Percentiles rank a stretch among this genome's conserved stretches.
Conservation (phyloP, 345 rosid species). For the Arabis hirsuta region DNA sequence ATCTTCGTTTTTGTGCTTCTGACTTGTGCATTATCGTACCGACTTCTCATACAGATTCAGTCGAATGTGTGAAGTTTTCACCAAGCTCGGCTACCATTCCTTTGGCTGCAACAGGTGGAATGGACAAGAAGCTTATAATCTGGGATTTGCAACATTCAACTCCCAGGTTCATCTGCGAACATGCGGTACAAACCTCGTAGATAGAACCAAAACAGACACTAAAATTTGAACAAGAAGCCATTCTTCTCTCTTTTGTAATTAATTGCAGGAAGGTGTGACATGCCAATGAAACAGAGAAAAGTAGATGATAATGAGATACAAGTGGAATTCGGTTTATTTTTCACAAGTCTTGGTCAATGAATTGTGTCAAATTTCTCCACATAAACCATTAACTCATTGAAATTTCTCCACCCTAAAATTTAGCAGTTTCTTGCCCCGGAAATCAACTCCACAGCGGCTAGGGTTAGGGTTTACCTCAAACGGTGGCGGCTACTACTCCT, state of each 20-base stretch:
- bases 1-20: neutral
- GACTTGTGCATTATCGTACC: constrained; percentile 12
- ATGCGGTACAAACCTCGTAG: constrained; percentile 54
- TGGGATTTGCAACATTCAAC: constrained; percentile 86
- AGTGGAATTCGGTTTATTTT: too few species aligned
- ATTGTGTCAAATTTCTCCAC: too few species aligned
- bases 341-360: too few species aligned
- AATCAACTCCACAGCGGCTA: too few species aligned
- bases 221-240: neutral
- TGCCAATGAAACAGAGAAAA: constrained; percentile 33
- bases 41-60: constrained; percentile 66
- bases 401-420: too few species aligned
- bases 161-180: constrained; percentile 71
- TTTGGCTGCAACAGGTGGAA: constrained; percentile 86
- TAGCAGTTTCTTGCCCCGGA: too few species aligned
- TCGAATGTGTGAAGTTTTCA: constrained; percentile 73
- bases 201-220: neutral
- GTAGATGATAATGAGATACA: too few species aligned
- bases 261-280: constrained; percentile 71
- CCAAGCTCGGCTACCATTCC: constrained; percentile 55
- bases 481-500: too few species aligned
- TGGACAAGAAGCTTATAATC: constrained; percentile 80
- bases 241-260: neutral
- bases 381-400: too few species aligned
- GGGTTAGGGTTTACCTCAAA: too few species aligned